Base-by-base conservation (phyloP, 768 basidiomycete genomes). In the Cubamyces sp. region DNA sequence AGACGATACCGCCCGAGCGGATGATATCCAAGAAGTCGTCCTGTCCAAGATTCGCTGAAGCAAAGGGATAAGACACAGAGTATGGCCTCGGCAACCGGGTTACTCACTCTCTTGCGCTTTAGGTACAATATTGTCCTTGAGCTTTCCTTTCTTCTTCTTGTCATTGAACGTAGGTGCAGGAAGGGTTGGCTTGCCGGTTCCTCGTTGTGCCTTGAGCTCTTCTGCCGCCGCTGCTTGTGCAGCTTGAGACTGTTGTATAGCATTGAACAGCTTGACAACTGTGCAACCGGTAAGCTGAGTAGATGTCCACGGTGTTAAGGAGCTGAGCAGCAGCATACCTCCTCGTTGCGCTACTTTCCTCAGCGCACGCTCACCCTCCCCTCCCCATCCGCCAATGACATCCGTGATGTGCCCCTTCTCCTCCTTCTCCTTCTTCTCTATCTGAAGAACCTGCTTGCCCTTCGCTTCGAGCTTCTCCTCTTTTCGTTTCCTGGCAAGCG, bases 211-310 rank as follows among this genome's bases (percentile, higher is more conserved):
- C 75, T 90, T 91, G 57, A 80, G 70, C 60, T 85, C 82, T 69
- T 86, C 86, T 23, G 79, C 81, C 12, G 81, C 81, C 5, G 73
- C 79, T 11, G 80, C 72, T 1, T 83, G 78, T 14, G 80, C 82
- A 26, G 81, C 77, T 68, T 94, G 92, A 19, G 91, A 87, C 65
- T 91, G 90, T 64, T 94, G 92, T 51, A 94, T 90, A 4, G 83
- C 86, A 68, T 94, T 94, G 78, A 94, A 94, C 16, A 94, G 77
- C 69, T 90, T 86, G n/a, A 94, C 91, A 48, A 94, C 92, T 84
- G 55, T 5, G 45, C n/a, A n/a, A 19, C 8, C n/a, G 5, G 34
- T 56, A 6, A 43, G 23, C 42, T 42, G 1, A 19, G 30, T 21
- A 9, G 5, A 43, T 18, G 9, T 25, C 9, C 28, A 6, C n/a